Evolutionary conservation across 805 yeast species (phyloP), one percentile per base, ranked within the genome.

Genomic region (Vanderwaltozyma polyspora): DNA sequence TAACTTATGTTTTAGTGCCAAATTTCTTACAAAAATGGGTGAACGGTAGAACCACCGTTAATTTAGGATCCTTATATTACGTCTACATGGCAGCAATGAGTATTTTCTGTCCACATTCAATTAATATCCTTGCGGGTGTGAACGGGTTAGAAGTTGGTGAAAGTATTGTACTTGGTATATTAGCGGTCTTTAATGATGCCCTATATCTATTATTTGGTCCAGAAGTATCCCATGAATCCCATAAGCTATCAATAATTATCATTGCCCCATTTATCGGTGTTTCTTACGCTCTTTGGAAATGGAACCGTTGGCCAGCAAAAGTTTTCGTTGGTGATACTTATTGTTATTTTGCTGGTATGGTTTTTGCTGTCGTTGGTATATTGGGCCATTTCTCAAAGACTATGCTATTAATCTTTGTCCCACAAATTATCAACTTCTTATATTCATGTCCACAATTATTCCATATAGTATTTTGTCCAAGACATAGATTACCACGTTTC

Each of bases 281-380:
- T 7, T 74, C 94, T 0, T 41, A 78, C 1, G 94, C 82, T 0
- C 61, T 91, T 36, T 70, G 82, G 46, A 74, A 72, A 45, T 79
- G 67, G 64, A 91, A 91, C 55, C 81, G 87, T 79, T 91, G 68
- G 64, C 98, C 98, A 1, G 85, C 98, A 0, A 62, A 62, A 37
- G 97, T 85, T 1, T 91, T 91, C 61, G 99, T 91, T 6, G 99
- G 99, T 21, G 99, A 91, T 55, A 89, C 98, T 1, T 91, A 81
- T 64, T 91, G 99, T 61, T 91, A 91, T 60, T 87, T 91, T 58
- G 85, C 95, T 18, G 99, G 99, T 3, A 91, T 91, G 98, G 94
- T 91, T 1, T 86, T 91, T 59, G 98, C 97, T 0, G 91, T 87
- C 19, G 95, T 84, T 21, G 97, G 96, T 1, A 91, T 91, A 24